A percentile compares a stretch with the other conserved stretches of the same genome.
These are phyloP conservation scores for Kwoniella shivajii DNA, from an alignment of 1,284 basidiomycete species.

Conservation along the genomic window DNA sequence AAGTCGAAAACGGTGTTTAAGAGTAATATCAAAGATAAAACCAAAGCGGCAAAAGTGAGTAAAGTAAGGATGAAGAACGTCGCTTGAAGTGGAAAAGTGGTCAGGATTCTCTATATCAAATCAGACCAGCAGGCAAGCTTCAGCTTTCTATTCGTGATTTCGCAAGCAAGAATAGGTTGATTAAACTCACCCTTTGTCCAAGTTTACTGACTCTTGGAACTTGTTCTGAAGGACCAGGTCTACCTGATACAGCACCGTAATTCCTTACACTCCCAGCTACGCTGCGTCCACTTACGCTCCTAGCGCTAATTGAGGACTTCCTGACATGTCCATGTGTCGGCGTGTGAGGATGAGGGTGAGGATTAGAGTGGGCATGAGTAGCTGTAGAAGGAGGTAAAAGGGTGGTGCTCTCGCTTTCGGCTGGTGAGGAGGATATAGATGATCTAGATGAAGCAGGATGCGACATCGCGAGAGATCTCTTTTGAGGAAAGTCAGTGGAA, in stretches of 20 bases:
- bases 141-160: neutral
- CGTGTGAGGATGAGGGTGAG: slow-evolving; percentile 8
- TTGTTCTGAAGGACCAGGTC: slow-evolving; percentile 34
- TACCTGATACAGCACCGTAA: slow-evolving; percentile 29
- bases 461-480: slow-evolving; percentile 5
- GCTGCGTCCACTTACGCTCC: slow-evolving; percentile 32
- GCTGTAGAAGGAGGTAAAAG: slow-evolving; percentile 32
- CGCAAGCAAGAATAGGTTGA: neutral
- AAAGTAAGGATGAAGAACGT: slow-evolving; percentile 38
- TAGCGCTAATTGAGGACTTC: slow-evolving; percentile 30
- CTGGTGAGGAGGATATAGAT: slow-evolving; percentile 19
- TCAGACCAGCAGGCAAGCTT: neutral
- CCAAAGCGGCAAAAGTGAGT: slow-evolving; percentile 30
- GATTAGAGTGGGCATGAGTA: slow-evolving; percentile 8
- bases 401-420: slow-evolving; percentile 31
- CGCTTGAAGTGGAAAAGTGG: slow-evolving; percentile 37
- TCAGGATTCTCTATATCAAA: slow-evolving; percentile 36
- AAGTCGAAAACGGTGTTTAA: slow-evolving; percentile 40
- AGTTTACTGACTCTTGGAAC: slow-evolving; percentile 39
- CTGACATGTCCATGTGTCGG: slow-evolving; percentile 18
- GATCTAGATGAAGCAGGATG: slow-evolving; percentile 7
- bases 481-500: neutral
- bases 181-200: slow-evolving; percentile 38
- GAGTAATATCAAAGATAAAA: slow-evolving; percentile 38
- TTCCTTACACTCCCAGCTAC: slow-evolving; percentile 33